Evolutionary conservation across 1,139 yeast genomes (phyloP), one percentile per base, ranked within the genome.

Genomic region (Blastobotrys capitulatus): DNA sequence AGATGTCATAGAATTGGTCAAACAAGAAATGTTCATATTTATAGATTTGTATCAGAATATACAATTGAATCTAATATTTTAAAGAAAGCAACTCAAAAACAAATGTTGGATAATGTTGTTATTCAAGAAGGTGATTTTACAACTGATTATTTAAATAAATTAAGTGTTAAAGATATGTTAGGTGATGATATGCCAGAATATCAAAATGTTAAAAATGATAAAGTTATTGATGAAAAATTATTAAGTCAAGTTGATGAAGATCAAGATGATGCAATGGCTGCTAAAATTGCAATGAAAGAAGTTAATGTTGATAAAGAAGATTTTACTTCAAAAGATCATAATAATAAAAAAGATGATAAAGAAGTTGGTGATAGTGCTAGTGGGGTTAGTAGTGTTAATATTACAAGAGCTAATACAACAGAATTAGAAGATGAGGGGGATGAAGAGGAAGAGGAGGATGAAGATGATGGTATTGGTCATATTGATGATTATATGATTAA

Each of bases 1-100:
- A 82, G 99, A 66, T 92, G 98, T 71, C 99, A 94, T 68, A 84
- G 99, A 73, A 94, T 94, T 64, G 99, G 99, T 3, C 99, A 94
- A 65, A 88, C 95, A 20, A 77, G 98, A 59, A 98, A 94, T 64
- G 99, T 94, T 36, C 98, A 94, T 65, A 92, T 94, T 50, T 94
- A 94, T 70, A 75, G 99, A 54, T 86, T 94, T 70, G 97, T 94
- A 29, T 86, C 96, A 20, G 98, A 94, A 69, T 89, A 81, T 70
- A 94, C 98, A 4, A 92, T 94, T 56, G 99, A 94, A 68, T 86
- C 96, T 32, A 94, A 94, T 68, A 94, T 94, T 57, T 76, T 94
- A 68, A 82, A 82, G 60, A 92, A 94, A 66, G 97, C 98, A 1
- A 90, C 92, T 60, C 98, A 92, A 68, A 94, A 94, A 75, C 76